Evolutionary conservation across 768 basidiomycete genomes (phyloP).

Genomic region (Boletus insuetus): DNA sequence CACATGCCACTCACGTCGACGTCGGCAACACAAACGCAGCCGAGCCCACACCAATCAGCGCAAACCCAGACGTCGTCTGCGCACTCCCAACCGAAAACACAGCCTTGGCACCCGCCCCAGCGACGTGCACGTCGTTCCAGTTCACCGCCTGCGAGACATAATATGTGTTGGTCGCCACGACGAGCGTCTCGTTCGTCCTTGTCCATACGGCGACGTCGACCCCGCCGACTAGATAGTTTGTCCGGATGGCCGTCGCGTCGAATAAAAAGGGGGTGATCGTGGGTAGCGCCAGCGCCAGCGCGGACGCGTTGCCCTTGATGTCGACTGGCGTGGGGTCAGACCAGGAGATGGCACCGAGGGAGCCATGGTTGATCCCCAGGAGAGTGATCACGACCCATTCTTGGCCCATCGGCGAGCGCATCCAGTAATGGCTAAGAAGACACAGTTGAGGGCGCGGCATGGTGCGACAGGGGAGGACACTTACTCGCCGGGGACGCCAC

Average conservation of each 20-base stretch:
- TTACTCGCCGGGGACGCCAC: slow-evolving; percentile 38
- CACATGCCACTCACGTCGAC: slow-evolving; percentile 12
- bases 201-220: slow-evolving; percentile 56
- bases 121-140: slow-evolving; percentile 29
- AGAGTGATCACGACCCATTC: slow-evolving; percentile 66
- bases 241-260: slow-evolving; percentile 38
- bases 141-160: slow-evolving; percentile 35
- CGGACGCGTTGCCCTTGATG: slow-evolving; percentile 53
- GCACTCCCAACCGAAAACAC: slow-evolving; percentile 17
- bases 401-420: slow-evolving; percentile 57
- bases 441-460: not conserved
- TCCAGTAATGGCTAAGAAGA: slow-evolving; percentile 48
- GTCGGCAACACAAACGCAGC: slow-evolving; percentile 13
- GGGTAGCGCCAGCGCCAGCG: slow-evolving; percentile 43
- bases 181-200: slow-evolving; percentile 40
- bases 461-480: slow-evolving; percentile 6
- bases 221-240: slow-evolving; percentile 38
- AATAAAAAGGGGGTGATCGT: slow-evolving; percentile 49
- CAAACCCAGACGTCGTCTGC: slow-evolving; percentile 14
- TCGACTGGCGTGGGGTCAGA: slow-evolving; percentile 52
- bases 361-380: slow-evolving; percentile 71
- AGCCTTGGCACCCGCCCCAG: not conserved
- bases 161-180: slow-evolving; percentile 52
- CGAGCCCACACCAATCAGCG: slow-evolving; percentile 18
- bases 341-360: slow-evolving; percentile 49